A percentile compares a stretch with the other conserved stretches of the same genome.
phyloP scores from a whole-genome alignment of 495 filamentous ascomycete genomes.

The Penicillium samsonianum region DNA sequence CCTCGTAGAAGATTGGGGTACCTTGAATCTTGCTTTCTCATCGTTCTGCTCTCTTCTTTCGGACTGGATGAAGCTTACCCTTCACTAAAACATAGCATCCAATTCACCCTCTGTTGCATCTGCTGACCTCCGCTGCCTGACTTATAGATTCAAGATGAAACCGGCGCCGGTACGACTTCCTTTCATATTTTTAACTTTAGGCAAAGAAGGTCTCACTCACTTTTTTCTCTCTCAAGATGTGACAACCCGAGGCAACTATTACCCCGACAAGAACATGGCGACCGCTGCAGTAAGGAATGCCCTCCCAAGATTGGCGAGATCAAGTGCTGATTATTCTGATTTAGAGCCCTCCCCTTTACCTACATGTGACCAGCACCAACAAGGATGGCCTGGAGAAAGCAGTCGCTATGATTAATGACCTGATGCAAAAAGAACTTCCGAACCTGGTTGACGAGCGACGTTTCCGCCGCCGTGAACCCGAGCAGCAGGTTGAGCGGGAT shows the following conservation, averaged over 20 bases:
- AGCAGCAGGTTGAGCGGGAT: constrained; percentile 85
- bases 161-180: constrained; percentile 96
- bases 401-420: constrained; percentile 79
- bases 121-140: constrained; percentile 94
- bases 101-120: constrained; percentile 80
- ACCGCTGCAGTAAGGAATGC: constrained; percentile 74
- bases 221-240: constrained; percentile 76
- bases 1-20: constrained; percentile 7
- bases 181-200: constrained; percentile 44
- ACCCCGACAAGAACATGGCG: constrained; percentile 96
- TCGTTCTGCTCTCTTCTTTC: constrained; percentile 45
- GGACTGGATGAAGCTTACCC: constrained; percentile 81
- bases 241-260: constrained; percentile 94
- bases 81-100: constrained; percentile 74
- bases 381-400: constrained; percentile 91
- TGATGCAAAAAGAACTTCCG: constrained; percentile 95
- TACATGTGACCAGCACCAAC: constrained; percentile 90
- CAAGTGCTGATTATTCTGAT: constrained; percentile 5
- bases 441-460: constrained; percentile 94
- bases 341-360: constrained; percentile 89
- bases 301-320: background rate
- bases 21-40: constrained; percentile 31
- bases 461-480: constrained; percentile 85
- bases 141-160: constrained; percentile 99
- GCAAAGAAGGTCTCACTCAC: constrained; percentile 57